Conservation (phyloP, 352 stramenopile genomes). For the Phytophthora brassicae region DNA sequence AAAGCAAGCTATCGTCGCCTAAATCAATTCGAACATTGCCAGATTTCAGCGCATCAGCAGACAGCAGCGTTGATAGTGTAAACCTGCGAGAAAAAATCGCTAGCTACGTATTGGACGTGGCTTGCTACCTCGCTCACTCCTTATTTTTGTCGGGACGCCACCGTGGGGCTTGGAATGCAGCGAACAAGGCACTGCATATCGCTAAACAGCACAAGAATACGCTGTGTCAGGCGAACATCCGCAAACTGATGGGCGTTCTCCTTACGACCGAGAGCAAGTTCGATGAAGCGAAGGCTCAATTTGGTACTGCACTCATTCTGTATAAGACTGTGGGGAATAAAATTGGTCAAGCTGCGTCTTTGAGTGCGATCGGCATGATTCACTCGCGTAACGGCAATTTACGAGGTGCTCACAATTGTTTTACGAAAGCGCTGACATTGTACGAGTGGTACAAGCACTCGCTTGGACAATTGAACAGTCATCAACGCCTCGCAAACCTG, state of each 20-base stretch:
- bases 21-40: slow-evolving; percentile 2
- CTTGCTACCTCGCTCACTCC: slow-evolving; percentile 73
- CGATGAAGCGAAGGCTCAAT: slow-evolving; percentile 81
- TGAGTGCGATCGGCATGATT: slow-evolving; percentile 83
- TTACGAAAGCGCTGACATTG: slow-evolving; percentile 75
- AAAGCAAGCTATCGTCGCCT: slow-evolving; percentile 14
- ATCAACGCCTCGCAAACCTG: slow-evolving; percentile 79
- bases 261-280: slow-evolving; percentile 84
- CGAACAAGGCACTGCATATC: slow-evolving; percentile 74
- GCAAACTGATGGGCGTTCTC: slow-evolving; percentile 79
- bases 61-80: slow-evolving; percentile 5
- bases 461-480: slow-evolving; percentile 76
- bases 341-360: slow-evolving; percentile 66
- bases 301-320: slow-evolving; percentile 69
- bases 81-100: slow-evolving; percentile 50
- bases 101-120: slow-evolving; percentile 64
- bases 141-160: slow-evolving; percentile 76
- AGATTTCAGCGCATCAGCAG: background rate
- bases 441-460: slow-evolving; percentile 87
- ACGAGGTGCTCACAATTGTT: slow-evolving; percentile 73
- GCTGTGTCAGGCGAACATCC: slow-evolving; percentile 65
- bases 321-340: slow-evolving; percentile 80
- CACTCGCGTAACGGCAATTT: slow-evolving; percentile 81
- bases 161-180: slow-evolving; percentile 69
- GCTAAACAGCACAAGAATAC: slow-evolving; percentile 75